These are phyloP conservation scores for Clarireedia monteithiana DNA, from an alignment of 2,329 filamentous ascomycete genomes.

Conservation along the genomic window DNA sequence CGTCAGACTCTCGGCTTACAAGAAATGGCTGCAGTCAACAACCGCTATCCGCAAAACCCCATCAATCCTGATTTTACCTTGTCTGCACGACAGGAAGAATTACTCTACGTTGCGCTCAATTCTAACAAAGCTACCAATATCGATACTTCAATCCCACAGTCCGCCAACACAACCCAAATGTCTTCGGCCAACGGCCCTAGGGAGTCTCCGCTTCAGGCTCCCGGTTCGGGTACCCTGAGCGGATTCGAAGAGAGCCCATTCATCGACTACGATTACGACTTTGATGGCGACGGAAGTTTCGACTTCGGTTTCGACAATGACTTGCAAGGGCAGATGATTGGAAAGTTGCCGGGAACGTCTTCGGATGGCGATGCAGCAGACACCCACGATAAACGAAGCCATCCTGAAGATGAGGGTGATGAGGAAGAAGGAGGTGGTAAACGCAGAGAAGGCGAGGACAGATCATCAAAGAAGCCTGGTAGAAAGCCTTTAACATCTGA, in stretches of 20 bases:
- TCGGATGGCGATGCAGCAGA: conserved; percentile 38
- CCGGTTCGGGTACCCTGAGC: conserved; percentile 37
- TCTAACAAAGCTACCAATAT: conserved; percentile 43
- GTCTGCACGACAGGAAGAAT: conserved; percentile 67
- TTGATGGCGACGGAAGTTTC: conserved; percentile 66
- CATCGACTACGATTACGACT: conserved; percentile 73
- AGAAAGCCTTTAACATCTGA: conserved; percentile 93
- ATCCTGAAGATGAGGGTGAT: conserved; percentile 59
- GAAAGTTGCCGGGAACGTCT: conserved; percentile 54
- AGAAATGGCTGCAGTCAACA: conserved; percentile 2
- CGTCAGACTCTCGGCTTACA: background rate
- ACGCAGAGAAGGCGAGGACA: conserved; percentile 69
- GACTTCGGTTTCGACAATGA: conserved; percentile 47
- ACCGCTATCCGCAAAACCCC: background rate
- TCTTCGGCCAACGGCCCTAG: conserved; percentile 42
- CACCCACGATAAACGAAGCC: conserved; percentile 62
- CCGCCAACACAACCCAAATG: conserved; percentile 35
- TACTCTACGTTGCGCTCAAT: conserved; percentile 68
- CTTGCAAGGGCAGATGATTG: conserved; percentile 62
- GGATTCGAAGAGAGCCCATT: conserved; percentile 70
- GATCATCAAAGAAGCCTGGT: conserved; percentile 88
- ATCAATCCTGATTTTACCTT: conserved; percentile 55
- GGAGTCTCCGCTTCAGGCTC: conserved; percentile 38
- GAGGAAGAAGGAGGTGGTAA: conserved; percentile 64
- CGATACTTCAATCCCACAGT: conserved; percentile 23